Evolutionary conservation across 306 rosid genomes (phyloP), one percentile per base, ranked within the genome.

Genomic region (Phaseolus lunatus): DNA sequence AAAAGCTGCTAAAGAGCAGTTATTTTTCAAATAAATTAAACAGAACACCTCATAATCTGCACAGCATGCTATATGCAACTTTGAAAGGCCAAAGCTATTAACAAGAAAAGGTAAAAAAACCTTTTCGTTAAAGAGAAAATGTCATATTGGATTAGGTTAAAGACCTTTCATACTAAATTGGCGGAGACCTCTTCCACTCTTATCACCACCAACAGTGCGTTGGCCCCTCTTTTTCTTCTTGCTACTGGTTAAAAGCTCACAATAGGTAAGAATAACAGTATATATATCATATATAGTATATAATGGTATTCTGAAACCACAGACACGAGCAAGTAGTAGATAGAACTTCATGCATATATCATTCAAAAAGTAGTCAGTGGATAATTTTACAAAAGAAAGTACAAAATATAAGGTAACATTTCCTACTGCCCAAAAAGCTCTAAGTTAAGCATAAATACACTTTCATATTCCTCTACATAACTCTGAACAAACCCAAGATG

Each of bases 151-250:
- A 19, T 71, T 24, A 73, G 70, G 73, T 73, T 37, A 70, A 61
- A 78, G 41, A 93, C 99, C 99, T 92, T 95, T 95, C 99, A 95
- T 95, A 79, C 99, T 95, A 83, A 95, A 92, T 67, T 95, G 99
- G 81, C 98, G 99, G 41, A 95, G 96, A 65, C 99, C 99, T 85
- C 99, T 89, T 77, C 99, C 99, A 82, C 89, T 95, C 95, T 92
- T 95, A 80, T 95, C 98, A 33, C 97, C 96, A 79, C 91, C 97
- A 27, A 86, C 96, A 49, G 96, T 97, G 5, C 98, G 92, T 73
- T 95, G 98, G 19, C 97, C 97, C 74, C 97, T 92, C 88, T 90
- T 95, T 87, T 95, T 95, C 96, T 95, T 92, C 88, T 90, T 93
- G 83, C 96, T 89, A 80, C 96, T 84, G 83, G 54, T 82, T 50